Evolutionary conservation across 495 filamentous ascomycete species (phyloP).

Genomic region (Tuber microsphaerosporum): DNA sequence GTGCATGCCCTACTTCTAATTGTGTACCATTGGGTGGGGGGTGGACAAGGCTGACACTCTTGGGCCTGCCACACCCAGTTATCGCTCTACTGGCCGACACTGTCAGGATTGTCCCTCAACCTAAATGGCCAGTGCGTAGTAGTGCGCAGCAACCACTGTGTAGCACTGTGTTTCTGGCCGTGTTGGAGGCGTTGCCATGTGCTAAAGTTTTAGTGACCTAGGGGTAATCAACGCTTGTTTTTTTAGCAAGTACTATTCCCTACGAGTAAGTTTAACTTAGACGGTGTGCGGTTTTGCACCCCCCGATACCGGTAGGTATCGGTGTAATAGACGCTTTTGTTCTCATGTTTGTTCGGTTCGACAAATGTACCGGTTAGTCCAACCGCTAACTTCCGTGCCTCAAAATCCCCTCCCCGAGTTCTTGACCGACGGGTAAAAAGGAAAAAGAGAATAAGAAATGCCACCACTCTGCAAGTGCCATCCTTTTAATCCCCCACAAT

Average conservation of each 20-base stretch:
- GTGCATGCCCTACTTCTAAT: background rate
- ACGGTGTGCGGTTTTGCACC: background rate
- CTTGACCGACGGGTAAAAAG: background rate
- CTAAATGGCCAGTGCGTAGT: no score
- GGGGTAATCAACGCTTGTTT: no score
- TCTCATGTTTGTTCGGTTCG: background rate
- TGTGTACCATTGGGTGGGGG: background rate
- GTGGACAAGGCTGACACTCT: background rate
- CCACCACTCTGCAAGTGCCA: background rate
- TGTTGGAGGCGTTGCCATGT: no score
- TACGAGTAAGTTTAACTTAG: background rate
- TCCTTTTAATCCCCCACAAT: background rate
- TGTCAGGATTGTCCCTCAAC: no score
- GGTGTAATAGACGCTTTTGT: background rate
- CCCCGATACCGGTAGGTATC: background rate
- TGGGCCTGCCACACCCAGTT: background rate
- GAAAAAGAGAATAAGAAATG: background rate
- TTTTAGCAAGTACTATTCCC: no score
- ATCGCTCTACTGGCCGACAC: background rate
- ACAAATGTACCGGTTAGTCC: background rate
- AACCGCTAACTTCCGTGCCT: background rate
- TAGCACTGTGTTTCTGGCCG: no score
- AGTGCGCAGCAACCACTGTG: no score
- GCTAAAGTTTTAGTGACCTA: no score
- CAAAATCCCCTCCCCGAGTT: background rate